These are phyloP conservation scores for Rhinocladiella mackenziei DNA, from an alignment of 2,329 filamentous ascomycete genomes.

Conservation along the genomic window DNA sequence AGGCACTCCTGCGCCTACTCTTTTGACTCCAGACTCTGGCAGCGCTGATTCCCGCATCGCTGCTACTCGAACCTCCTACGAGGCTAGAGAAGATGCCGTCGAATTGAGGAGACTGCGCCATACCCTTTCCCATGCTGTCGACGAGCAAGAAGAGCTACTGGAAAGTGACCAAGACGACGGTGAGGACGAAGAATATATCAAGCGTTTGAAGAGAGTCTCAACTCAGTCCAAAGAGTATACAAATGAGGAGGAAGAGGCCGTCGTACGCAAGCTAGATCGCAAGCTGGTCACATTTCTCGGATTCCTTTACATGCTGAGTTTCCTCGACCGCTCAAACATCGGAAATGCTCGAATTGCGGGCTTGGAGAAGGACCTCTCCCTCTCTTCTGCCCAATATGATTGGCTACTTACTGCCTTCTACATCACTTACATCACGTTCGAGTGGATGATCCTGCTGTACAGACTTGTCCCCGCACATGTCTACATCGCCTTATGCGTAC, in stretches of 20 bases:
- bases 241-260: slow-evolving; percentile 65
- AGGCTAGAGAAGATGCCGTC: slow-evolving; percentile 5
- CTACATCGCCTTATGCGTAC: slow-evolving; percentile 59
- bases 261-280: slow-evolving; percentile 72
- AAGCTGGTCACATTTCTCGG: slow-evolving; percentile 76
- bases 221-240: slow-evolving; percentile 56
- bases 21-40: slow-evolving; percentile 5
- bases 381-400: slow-evolving; percentile 56
- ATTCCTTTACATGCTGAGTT: slow-evolving; percentile 76
- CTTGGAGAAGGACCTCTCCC: slow-evolving; percentile 50
- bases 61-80: slow-evolving; percentile 9
- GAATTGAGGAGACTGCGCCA: slow-evolving; percentile 19
- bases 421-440: slow-evolving; percentile 60
- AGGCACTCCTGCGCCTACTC: slow-evolving; percentile 5
- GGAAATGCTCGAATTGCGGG: slow-evolving; percentile 62
- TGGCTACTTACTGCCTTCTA: slow-evolving; percentile 62
- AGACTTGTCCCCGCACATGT: slow-evolving; percentile 57
- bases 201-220: slow-evolving; percentile 9
- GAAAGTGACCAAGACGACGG: slow-evolving; percentile 11
- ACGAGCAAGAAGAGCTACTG: neutral
- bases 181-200: slow-evolving; percentile 11
- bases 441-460: slow-evolving; percentile 64
- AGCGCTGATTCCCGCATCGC: slow-evolving; percentile 10
- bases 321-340: slow-evolving; percentile 75
- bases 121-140: neutral